Evolutionary conservation across 2,329 filamentous ascomycete genomes (phyloP), one percentile per base, ranked within the genome.

Genomic region (Penicillium corylophilum): DNA sequence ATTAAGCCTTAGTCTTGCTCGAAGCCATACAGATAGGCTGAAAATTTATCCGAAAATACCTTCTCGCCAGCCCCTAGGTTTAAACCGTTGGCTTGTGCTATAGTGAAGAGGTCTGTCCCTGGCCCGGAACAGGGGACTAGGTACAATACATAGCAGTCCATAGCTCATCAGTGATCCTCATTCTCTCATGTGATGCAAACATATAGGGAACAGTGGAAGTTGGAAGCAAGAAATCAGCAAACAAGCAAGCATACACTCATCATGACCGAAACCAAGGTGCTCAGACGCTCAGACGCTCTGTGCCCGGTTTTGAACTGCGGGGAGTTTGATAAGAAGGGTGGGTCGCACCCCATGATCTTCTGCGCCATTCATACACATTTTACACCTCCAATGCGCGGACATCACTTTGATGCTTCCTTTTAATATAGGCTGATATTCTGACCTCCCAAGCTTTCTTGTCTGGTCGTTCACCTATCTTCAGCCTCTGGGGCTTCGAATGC

Each of bases 261-360:
- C 4, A 36, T 10, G 18, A 9, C 5, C 2, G 33, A 16, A 3
- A 9, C 8, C 5, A 36, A 4, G 10, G 9, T 12, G 31, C 16
- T 20, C 26, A 29, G 35, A 20, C 33, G 47, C 31, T 35, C 18
- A 20, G 41, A 18, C 40, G 24, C 26, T 33, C 15, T 44, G 28
- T 50, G 47, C 43, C 42, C 28, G 41, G 46, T 43, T 48, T 38
- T 38, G 35, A 18, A 20, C 35, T 38, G 35, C 35, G 35, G 35
- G 35, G 35, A 38, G 35, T 20, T 43, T 35, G 48, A 26, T 35
- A 43, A 18, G 38, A 35, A 15, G 33, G 33, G 48, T 50, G 48
- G 48, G 48, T 50, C 41, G 18, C 41, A 15, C 28, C 33, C 29
- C 35, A 38, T 13, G 35, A 38, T 20, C 23, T 15, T 23, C 50